Percentiles rank a stretch among this genome's conserved stretches.
Conservation (phyloP, 805 yeast species). For the Wickerhamomyces rabaulensis region DNA sequence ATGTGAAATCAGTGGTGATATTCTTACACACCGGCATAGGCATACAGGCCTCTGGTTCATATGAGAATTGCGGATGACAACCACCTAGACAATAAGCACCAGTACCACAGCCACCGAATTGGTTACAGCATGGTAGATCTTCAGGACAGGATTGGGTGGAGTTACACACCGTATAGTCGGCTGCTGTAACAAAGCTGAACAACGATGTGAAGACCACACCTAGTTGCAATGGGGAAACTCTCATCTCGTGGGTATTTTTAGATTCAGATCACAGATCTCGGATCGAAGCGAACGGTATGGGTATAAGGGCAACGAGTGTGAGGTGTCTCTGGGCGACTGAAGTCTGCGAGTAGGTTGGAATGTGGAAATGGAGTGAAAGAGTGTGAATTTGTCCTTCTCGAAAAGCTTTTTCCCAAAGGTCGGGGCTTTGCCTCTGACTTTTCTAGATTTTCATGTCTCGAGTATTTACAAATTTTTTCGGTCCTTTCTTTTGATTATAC, state of each 20-base stretch:
- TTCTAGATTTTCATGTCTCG: neutral
- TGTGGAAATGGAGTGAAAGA: neutral
- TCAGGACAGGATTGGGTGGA: slow-evolving; percentile 63
- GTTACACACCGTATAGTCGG: slow-evolving; percentile 39
- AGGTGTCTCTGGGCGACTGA: neutral
- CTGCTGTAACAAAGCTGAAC: neutral
- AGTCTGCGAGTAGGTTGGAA: neutral
- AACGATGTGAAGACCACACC: neutral
- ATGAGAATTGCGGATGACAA: slow-evolving; percentile 59
- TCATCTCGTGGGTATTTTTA: neutral
- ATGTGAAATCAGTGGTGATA: slow-evolving; percentile 37
- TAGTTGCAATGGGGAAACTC: neutral
- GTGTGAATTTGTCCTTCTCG: neutral
- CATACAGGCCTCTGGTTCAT: slow-evolving; percentile 59
- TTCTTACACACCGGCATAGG: slow-evolving; percentile 75
- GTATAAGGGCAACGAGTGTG: neutral
- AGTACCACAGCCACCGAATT: slow-evolving; percentile 74
- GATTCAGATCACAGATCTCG: neutral
- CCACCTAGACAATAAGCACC: slow-evolving; percentile 81
- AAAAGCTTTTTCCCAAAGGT: neutral
- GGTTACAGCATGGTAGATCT: slow-evolving; percentile 78
- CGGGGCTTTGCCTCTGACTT: neutral
- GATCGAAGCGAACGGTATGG: neutral
- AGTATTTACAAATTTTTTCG: neutral
- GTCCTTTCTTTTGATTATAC: neutral